These are phyloP conservation scores for Mycena chlorophos DNA, from an alignment of 768 basidiomycete species.

Conservation along the genomic window DNA sequence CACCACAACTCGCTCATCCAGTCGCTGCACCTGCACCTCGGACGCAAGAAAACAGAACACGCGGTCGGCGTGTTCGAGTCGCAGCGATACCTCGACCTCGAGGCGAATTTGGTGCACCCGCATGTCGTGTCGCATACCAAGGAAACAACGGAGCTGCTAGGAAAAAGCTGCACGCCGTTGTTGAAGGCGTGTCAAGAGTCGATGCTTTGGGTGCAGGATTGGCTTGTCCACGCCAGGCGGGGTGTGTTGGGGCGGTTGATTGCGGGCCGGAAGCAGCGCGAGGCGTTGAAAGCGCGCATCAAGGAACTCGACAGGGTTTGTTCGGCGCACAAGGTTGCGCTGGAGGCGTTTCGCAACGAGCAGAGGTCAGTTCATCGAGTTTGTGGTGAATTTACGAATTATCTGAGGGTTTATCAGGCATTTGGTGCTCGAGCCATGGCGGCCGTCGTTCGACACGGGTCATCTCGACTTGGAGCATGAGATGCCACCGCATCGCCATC, in stretches of 20 bases:
- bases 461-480: slow-evolving; percentile 35
- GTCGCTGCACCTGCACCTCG: slow-evolving; percentile 40
- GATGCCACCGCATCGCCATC: slow-evolving; percentile 61
- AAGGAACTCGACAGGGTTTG: slow-evolving; percentile 39
- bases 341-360: slow-evolving; percentile 50
- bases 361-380: slow-evolving; percentile 43
- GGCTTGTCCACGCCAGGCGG: slow-evolving; percentile 47
- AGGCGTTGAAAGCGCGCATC: slow-evolving; percentile 34
- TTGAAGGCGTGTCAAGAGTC: slow-evolving; percentile 44
- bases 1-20: slow-evolving; percentile 39
- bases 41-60: slow-evolving; percentile 41
- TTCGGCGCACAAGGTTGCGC: slow-evolving; percentile 32
- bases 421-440: slow-evolving; percentile 62
- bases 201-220: slow-evolving; percentile 44
- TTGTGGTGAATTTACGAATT: background rate
- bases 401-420: slow-evolving; percentile 31
- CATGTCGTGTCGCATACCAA: slow-evolving; percentile 43
- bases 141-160: slow-evolving; percentile 45
- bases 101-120: slow-evolving; percentile 55
- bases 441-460: slow-evolving; percentile 44
- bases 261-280: slow-evolving; percentile 30
- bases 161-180: slow-evolving; percentile 55
- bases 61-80: slow-evolving; percentile 76
- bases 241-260: slow-evolving; percentile 41
- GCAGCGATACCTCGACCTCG: slow-evolving; percentile 68